Conservation (phyloP, 768 basidiomycete genomes). For the Xanthoconium stramineum region DNA sequence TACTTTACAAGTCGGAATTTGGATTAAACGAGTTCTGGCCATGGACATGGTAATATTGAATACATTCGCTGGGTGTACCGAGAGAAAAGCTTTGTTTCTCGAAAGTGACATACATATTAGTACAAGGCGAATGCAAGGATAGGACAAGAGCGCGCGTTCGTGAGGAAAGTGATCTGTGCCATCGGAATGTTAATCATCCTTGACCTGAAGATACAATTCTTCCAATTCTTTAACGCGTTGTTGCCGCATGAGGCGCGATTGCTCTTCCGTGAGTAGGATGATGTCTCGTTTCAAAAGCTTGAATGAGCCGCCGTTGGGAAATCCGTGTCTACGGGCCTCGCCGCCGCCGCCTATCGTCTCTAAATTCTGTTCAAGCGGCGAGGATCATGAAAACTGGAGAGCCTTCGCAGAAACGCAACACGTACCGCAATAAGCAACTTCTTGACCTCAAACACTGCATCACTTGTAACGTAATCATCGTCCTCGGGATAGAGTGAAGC, state of each 20-base stretch:
- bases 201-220: background rate
- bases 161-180: too few species aligned
- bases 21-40: too few species aligned
- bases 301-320: conserved; percentile 45
- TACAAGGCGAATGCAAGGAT: too few species aligned
- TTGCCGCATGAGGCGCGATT: conserved; percentile 33
- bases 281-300: conserved; percentile 47
- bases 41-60: too few species aligned
- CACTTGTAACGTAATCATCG: conserved; percentile 62
- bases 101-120: too few species aligned
- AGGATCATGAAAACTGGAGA: background rate
- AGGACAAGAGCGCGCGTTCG: too few species aligned
- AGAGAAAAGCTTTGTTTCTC: too few species aligned
- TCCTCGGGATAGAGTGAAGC: conserved; percentile 76
- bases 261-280: conserved; percentile 40
- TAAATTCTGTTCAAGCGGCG: conserved; percentile 39
- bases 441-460: conserved; percentile 82
- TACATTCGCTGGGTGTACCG: too few species aligned
- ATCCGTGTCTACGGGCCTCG: conserved; percentile 51
- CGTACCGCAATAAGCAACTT: conserved; percentile 71
- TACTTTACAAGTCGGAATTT: too few species aligned
- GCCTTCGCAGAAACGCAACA: conserved; percentile 3
- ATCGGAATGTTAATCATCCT: conserved; percentile 2
- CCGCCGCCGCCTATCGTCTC: conserved; percentile 50
- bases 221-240: conserved; percentile 14